Evolutionary conservation across 2,329 filamentous ascomycete genomes (phyloP).

Genomic region (Alternaria ethzedia): DNA sequence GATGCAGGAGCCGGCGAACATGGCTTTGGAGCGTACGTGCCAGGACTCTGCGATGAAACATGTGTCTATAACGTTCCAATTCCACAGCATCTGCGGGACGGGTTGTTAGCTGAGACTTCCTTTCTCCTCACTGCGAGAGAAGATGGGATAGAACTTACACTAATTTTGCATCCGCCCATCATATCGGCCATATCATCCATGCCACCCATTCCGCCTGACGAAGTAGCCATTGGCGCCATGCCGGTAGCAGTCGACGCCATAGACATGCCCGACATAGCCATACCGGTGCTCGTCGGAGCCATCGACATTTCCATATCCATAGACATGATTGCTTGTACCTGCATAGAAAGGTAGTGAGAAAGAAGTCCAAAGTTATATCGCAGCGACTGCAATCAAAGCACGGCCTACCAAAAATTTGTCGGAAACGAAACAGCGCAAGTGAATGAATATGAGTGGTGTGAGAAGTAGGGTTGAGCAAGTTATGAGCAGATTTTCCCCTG

Average conservation of each 20-base stretch:
- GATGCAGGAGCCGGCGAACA: constrained; percentile 84
- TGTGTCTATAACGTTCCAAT: constrained; percentile 75
- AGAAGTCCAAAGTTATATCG: not conserved
- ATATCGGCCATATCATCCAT: constrained; percentile 33
- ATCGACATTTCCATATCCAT: constrained; percentile 5
- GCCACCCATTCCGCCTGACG: constrained; percentile 24
- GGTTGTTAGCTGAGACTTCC: not conserved
- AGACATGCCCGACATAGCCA: constrained; percentile 12
- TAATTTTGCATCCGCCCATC: constrained; percentile 42
- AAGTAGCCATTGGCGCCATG: constrained; percentile 21
- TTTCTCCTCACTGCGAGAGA: not conserved
- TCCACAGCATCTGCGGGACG: constrained; percentile 71
- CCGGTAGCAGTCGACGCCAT: constrained; percentile 7
- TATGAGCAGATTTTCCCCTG: constrained; percentile 15
- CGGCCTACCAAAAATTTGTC: not conserved
- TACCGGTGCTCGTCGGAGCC: not conserved
- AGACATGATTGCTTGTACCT: constrained; percentile 16
- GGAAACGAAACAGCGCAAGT: not conserved
- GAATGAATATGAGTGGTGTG: not conserved
- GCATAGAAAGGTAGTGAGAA: not conserved
- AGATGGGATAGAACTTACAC: constrained; percentile 19
- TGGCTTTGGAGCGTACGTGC: constrained; percentile 71
- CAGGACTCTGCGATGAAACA: constrained; percentile 76
- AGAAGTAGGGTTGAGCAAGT: constrained; percentile 13
- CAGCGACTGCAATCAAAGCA: not conserved